These are phyloP conservation scores for Ogataea salicorniae DNA, from an alignment of 805 yeast genomes.

Conservation along the genomic window DNA sequence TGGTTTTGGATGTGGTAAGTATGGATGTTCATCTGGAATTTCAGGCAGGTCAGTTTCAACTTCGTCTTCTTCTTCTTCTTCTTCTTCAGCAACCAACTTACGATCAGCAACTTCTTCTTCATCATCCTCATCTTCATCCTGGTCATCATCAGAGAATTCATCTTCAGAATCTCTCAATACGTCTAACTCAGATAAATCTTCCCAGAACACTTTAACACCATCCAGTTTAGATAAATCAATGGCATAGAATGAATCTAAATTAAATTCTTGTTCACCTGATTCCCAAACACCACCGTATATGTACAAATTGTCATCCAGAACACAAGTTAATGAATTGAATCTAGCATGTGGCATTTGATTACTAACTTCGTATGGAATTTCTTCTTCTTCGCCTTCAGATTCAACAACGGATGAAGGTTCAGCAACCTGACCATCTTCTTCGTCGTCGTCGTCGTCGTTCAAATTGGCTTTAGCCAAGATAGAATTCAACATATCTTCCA, in stretches of 20 bases:
- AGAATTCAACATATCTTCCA: slow-evolving; percentile 74
- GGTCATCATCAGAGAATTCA: slow-evolving; percentile 59
- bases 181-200: slow-evolving; percentile 59
- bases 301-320: slow-evolving; percentile 75
- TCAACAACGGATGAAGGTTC: slow-evolving; percentile 24
- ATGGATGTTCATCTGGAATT: slow-evolving; percentile 88
- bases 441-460: slow-evolving; percentile 47
- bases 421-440: slow-evolving; percentile 33
- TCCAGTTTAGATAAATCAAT: slow-evolving; percentile 82
- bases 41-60: slow-evolving; percentile 60
- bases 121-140: slow-evolving; percentile 66
- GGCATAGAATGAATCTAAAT: slow-evolving; percentile 79
- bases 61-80: slow-evolving; percentile 55
- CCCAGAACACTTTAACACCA: slow-evolving; percentile 89
- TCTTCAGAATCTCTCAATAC: slow-evolving; percentile 55
- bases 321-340: slow-evolving; percentile 81
- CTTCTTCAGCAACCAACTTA: slow-evolving; percentile 38
- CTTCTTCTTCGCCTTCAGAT: slow-evolving; percentile 33
- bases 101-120: slow-evolving; percentile 54
- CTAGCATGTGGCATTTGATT: slow-evolving; percentile 78
- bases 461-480: slow-evolving; percentile 71
- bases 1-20: slow-evolving; percentile 96
- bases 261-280: slow-evolving; percentile 77
- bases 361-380: slow-evolving; percentile 45
- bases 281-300: slow-evolving; percentile 92